These are phyloP conservation scores for Xylariaceae sp. DNA, from an alignment of 2,329 filamentous ascomycete species.

Conservation along the genomic window DNA sequence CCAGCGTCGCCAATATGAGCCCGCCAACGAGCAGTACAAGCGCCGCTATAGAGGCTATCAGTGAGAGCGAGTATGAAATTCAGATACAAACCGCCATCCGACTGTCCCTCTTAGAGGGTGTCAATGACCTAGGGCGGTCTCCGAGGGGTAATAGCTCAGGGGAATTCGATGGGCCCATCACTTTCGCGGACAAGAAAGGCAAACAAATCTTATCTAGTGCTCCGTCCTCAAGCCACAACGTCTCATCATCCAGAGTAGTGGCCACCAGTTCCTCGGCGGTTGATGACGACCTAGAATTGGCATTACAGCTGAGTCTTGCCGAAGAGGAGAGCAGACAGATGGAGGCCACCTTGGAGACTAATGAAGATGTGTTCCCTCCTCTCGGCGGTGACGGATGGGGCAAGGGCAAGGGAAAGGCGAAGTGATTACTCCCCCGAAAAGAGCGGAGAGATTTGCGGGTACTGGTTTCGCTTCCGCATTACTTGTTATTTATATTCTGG, in stretches of 20 bases:
- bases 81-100: slow-evolving; percentile 61
- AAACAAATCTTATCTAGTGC: slow-evolving; percentile 37
- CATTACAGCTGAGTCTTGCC: slow-evolving; percentile 56
- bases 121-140: slow-evolving; percentile 45
- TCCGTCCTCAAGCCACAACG: slow-evolving; percentile 36
- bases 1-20: slow-evolving; percentile 44
- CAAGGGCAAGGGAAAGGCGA: slow-evolving; percentile 28
- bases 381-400: slow-evolving; percentile 20
- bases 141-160: slow-evolving; percentile 44
- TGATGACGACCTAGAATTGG: slow-evolving; percentile 58
- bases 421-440: neutral
- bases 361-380: slow-evolving; percentile 31
- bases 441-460: neutral
- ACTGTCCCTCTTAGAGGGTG: slow-evolving; percentile 55
- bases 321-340: slow-evolving; percentile 44
- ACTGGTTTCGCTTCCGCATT: slow-evolving; percentile 3
- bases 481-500: slow-evolving; percentile 12
- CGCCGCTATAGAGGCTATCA: slow-evolving; percentile 32
- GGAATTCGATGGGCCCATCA: slow-evolving; percentile 51
- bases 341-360: slow-evolving; percentile 11
- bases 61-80: slow-evolving; percentile 54
- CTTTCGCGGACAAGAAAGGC: slow-evolving; percentile 43
- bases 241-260: slow-evolving; percentile 21
- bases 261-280: slow-evolving; percentile 24
- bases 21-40: slow-evolving; percentile 30